Base-by-base conservation (phyloP, 1,284 basidiomycete species). In the Papiliotrema laurentii region DNA sequence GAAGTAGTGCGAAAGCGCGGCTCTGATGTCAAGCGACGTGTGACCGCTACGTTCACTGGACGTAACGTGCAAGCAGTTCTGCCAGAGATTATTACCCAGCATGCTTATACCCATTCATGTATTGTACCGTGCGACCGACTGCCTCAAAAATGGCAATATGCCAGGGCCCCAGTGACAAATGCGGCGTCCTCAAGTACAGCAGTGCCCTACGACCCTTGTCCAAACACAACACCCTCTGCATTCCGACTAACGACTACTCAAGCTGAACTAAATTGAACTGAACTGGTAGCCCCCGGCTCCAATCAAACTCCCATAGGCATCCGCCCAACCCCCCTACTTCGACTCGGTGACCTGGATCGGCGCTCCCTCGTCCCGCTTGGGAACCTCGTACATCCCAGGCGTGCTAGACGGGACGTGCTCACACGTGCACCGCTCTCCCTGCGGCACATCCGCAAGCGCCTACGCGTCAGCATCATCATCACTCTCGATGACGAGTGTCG, bases 381-480 rank as follows among this genome's bases (percentile, higher is more conserved):
- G 52, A 27, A 68, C 63, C 50, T 72, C 68, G 47, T 60, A 61
- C 49, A 73, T 58, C 26, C 58, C 55, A 4, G 68, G 68, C 52
- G 55, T 54, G 44, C 57, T 59, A 6, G 65, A 56, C 6, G 65
- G 68, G 31, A 61, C 62, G 52, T 73, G 71, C 31, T 59, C 58
- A 52, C 71, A 73, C 21, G 57, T 43, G 51, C 71, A 73, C 46
- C 68, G 49, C 26, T 68, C 58, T 5, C 48, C 49, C 35, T 56
- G 47, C 21, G 64, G 57, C 1, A 72, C 64, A 25, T 60, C 67
- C 10, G 58, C 63, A 18, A 72, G 58, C 25, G 66, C 63, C 65
- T 71, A 40, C 28, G 22, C 24, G 22, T 46, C 26, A 54, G 43
- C 42, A 22, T 18, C 30, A 25, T 5, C 11, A 28, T 43, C 28